Evolutionary conservation across 257 asterid species (phyloP), one percentile per base, ranked within the genome.

Genomic region (Paulownia fortunei): DNA sequence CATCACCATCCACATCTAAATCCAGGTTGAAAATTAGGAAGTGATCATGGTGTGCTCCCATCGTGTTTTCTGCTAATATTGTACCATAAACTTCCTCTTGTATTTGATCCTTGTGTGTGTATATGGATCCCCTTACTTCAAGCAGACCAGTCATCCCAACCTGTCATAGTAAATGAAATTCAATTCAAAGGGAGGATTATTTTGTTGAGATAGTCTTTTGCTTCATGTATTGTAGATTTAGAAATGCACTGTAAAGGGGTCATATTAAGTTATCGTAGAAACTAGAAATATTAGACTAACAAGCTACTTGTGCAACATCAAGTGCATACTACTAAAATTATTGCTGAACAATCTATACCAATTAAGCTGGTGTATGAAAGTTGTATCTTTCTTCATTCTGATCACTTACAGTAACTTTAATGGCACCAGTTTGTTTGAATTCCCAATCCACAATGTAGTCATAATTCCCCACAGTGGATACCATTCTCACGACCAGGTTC

Each of bases 371-470:
- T 10, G n/a, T 12, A 58, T 42, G 46, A 13, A 34, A 21, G 11
- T 24, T 18, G 39, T 34, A 58, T 5, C 24, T 27, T 58, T 73
- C 77, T 59, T 58, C 42, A 30, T n/a, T 80, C 56, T 52, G 69
- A 70, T 75, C 27, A 84, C 89, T 88, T 68, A 88, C 96, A 5
- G 71, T 82, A 42, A 87, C 90, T 84, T 75, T 87, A 37, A 90
- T 82, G n/a, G 30, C 26, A 27, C 97, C 97, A 66, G 81, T 85
- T 59, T 85, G 82, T 84, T 82, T 89, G 87, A 93, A 88, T 62
- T 93, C 98, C 96, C 94, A 93, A 64, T 93, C 98, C 51, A 90
- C 82, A 19, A 88, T 66, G 81, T 91, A 93, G 83, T 93, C 98
- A 56, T 93, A 91, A 65, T 93, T 93, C 61, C 92, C 91, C 21